phyloP scores from a whole-genome alignment of 768 basidiomycete species.

The Dioszegia aurantiaca region DNA sequence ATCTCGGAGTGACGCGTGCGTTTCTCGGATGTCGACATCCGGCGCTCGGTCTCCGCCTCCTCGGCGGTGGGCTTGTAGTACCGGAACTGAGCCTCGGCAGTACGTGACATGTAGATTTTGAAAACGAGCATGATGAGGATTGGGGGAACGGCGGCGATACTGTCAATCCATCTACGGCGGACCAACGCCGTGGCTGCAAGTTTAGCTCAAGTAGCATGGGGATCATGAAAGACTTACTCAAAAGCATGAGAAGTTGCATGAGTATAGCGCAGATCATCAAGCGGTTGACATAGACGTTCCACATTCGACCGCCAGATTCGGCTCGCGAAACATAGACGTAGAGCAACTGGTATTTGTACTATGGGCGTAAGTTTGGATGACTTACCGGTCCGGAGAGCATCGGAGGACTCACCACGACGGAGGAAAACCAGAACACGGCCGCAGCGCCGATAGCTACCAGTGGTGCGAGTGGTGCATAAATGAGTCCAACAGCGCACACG shows the following conservation, averaged over 20 bases:
- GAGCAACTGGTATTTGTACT: constrained; percentile 89
- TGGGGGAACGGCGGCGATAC: constrained; percentile 80
- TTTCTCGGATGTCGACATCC: constrained; percentile 62
- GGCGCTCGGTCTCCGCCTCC: constrained; percentile 64
- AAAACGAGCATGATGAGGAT: constrained; percentile 72
- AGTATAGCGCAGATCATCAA: constrained; percentile 71
- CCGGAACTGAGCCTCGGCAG: constrained; percentile 66
- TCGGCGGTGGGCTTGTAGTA: constrained; percentile 72
- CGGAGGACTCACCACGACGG: constrained; percentile 37
- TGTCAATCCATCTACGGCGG: constrained; percentile 62
- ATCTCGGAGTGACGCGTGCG: constrained; percentile 79
- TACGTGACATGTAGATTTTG: constrained; percentile 76
- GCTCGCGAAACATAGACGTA: constrained; percentile 85
- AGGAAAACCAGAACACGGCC: constrained; percentile 71
- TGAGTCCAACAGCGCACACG: constrained; percentile 87
- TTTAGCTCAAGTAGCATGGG: background rate
- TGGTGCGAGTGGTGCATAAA: constrained; percentile 92
- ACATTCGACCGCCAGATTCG: constrained; percentile 89
- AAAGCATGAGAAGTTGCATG: constrained; percentile 67
- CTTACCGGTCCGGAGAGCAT: constrained; percentile 56
- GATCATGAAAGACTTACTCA: constrained; percentile 63
- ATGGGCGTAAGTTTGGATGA: constrained; percentile 58
- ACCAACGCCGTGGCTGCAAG: constrained; percentile 62
- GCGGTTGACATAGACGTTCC: constrained; percentile 92
- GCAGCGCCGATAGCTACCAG: constrained; percentile 78